Base-by-base conservation (phyloP, 139 green algal genomes). In the Yamagishiella unicocca region DNA sequence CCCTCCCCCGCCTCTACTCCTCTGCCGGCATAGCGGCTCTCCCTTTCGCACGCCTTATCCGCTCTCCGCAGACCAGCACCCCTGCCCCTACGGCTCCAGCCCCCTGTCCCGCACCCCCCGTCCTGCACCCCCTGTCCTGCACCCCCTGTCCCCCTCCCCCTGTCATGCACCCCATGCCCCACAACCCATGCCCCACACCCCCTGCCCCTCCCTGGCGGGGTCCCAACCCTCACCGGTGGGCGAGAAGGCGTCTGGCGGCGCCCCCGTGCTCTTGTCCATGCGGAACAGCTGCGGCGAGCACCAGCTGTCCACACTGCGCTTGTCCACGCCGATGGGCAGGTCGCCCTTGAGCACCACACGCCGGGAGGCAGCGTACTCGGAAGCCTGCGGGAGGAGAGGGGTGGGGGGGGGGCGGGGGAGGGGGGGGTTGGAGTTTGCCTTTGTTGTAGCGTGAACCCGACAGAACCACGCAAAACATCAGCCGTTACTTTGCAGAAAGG, bases 271-370 rank as follows among this genome's bases (percentile, higher is more conserved):
- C 76, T 94, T 96, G 84, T 98, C 74, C 96, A 99, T 99, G 53
- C 94, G 89, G 93, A 99, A 99, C 67, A 98, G 91, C 22, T 92
- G 87, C 1, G 96, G 96, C 53, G 94, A 81, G 70, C 96, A 68
- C 97, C 97, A 99, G 0, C 94, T 97, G 92, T 99, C 97, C 64
- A 98, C 97, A 83, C 90, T 96, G 84, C 92, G 84, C 89, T 98
- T 98, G 93, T 98, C 96, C 45, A 99, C 97, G 4, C 96, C 97
- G 38, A 99, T 99, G 78, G 97, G 97, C 40, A 99, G 91, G 92
- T 99, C 97, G 27, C 97, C 97, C 88, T 99, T 99, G 7, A 99
- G 90, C 10, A 95, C 95, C 5, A 99, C 94, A 14, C 93, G 82
- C 22, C 88, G 86, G 9, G 53, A 33, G 38, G 88, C 89, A 0